Evolutionary conservation across 495 filamentous ascomycete genomes (phyloP), one percentile per base, ranked within the genome.

Genomic region (Articulospora tetracladia): DNA sequence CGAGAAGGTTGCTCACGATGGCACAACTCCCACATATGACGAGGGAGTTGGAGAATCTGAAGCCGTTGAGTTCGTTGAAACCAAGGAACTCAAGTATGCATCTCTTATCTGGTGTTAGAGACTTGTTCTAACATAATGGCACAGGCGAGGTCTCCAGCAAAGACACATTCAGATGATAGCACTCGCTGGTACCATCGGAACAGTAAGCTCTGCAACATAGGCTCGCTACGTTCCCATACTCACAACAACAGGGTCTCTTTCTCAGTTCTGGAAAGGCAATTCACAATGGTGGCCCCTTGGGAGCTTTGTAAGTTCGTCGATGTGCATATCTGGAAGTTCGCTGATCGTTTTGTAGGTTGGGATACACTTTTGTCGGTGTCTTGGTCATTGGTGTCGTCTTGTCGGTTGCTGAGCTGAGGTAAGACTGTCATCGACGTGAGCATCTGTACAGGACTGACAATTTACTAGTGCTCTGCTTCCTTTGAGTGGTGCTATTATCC

Each of bases 81-180:
- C 32, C 12, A 59, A 59, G 19, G 59, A 66, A 15, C 46, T 66
- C 41, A 59, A 39, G 63, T 62, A 53, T 12, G 44, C 23, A 19
- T 20, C 24, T 23, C 41, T 15, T n/a, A 2, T 13, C 17, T 51
- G 2, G 19, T 41, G 3, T 51, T 25, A 24, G 3, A 39, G 47
- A n/a, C 48, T 41, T 11, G 39, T n/a, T 55, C 47, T 61, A 50
- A 62, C 34, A 44, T 19, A 23, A 24, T 3, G 2, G 20, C 19
- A 7, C 26, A 66, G 60, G 47, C 83, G 85, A 50, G 80, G 81
- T 7, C 72, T 91, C 53, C 80, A 83, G 57, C 80, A 86, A 6
- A 80, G 85, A 34, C 87, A 90, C 57, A 82, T 91, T 62, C 85
- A 85, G 62, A 85, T 92, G 83, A 93, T 95, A 79, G 91, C 91